Base-by-base conservation (phyloP, 768 basidiomycete species). In the Gloeophyllum trabeum region DNA sequence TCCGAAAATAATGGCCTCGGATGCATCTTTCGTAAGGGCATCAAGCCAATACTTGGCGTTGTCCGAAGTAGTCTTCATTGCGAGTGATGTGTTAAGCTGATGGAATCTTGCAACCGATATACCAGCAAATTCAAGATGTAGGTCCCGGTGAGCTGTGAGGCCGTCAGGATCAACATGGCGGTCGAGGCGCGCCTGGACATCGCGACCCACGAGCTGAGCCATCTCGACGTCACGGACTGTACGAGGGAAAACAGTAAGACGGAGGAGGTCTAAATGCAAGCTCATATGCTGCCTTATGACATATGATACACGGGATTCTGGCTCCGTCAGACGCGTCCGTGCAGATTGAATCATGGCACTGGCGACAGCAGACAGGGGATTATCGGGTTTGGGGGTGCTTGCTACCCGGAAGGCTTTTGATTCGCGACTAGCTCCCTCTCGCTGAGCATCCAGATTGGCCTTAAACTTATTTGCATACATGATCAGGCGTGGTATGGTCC, bases 341-440 rank as follows among this genome's bases (percentile, higher is more conserved):
- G 88, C 83, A 0, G 85, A 83, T 42, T 73, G 66, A 28, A 91
- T 58, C 76, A 90, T 85, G 23, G 87, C 84, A 47, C 84, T 77
- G 1, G 89, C 88, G n/a, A 91, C 86, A 10, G 82, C 76, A 1
- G 85, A 86, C 13, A 92, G 64, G 2, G 88, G 79, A 48, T 88
- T 89, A 40, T 80, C 80, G 5, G 83, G 83, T 51, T 75, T 81
- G 4, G 82, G 79, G 4, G 70, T 65, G n/a, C 74, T 74, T 12
- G 77, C 76, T n/a, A 72, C 69, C 19, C 81, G 69, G 67, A 86
- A 92, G 1, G 81, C 78, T 45, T 71, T 71, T 1, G 88, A 90
- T 60, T 89, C 86, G 28, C 77, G 69, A 47, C 76, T 78, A 2
- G 90, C 90, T 1, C 81, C 85, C 48, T 79, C 73, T 35, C 74